These are phyloP conservation scores for Crithidia mellificae DNA, from an alignment of 208 protist species.

Conservation along the genomic window DNA sequence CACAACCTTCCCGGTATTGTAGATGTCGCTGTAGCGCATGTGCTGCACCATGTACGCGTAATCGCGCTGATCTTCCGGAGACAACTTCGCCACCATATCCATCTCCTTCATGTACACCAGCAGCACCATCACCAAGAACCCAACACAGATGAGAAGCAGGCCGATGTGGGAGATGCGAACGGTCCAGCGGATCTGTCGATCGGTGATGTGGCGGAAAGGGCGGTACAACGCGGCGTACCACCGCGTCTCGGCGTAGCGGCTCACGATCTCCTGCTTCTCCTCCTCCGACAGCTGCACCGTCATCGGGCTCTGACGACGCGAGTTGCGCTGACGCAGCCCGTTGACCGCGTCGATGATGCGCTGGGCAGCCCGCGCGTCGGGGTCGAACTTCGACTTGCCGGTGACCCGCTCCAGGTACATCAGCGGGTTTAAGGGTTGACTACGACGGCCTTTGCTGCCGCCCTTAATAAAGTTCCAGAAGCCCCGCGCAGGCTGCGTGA, in stretches of 20 bases:
- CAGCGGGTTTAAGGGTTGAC: constrained; percentile 22
- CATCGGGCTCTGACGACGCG: constrained; percentile 16
- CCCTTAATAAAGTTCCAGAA: constrained; percentile 18
- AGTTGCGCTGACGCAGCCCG: constrained; percentile 33
- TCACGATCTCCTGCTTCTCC: constrained; percentile 61
- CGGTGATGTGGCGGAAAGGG: constrained; percentile 53
- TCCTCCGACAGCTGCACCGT: constrained; percentile 57
- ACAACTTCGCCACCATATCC: constrained; percentile 45
- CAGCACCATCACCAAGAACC: constrained; percentile 21
- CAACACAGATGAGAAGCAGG: constrained; percentile 9
- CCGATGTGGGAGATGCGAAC: constrained; percentile 36
- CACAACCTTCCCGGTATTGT: constrained; percentile 44
- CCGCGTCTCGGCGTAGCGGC: constrained; percentile 46
- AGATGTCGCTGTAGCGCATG: constrained; percentile 79
- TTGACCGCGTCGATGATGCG: constrained; percentile 43
- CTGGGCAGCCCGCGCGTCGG: constrained; percentile 8
- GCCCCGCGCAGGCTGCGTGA: constrained; percentile 6
- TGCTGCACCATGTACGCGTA: constrained; percentile 68
- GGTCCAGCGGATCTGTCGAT: constrained; percentile 52
- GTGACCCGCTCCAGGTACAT: constrained; percentile 1
- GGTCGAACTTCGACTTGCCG: constrained; percentile 29
- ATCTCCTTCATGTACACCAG: constrained; percentile 62
- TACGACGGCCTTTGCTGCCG: constrained; percentile 19
- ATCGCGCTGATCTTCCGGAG: constrained; percentile 56
- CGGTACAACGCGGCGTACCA: constrained; percentile 59